Conservation (phyloP, 306 rosid genomes). For the Pueraria montana region DNA sequence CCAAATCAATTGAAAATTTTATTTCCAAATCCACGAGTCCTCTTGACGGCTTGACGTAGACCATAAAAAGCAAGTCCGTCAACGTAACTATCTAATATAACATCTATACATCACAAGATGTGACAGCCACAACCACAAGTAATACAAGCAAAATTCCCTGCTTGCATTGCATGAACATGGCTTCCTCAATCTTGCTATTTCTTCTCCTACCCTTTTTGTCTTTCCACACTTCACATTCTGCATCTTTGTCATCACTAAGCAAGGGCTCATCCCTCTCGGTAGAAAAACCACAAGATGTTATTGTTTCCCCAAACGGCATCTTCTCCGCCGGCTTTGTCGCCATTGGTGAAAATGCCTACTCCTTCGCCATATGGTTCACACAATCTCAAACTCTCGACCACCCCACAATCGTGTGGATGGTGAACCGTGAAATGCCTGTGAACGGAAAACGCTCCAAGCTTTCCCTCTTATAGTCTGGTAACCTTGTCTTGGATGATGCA, state of each 20-base stretch:
- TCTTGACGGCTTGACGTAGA: no score
- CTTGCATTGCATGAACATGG: background rate
- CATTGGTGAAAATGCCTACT: background rate
- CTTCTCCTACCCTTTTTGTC: background rate
- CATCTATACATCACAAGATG: background rate
- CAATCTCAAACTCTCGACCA: background rate
- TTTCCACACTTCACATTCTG: background rate
- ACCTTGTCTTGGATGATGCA: conserved; percentile 50
- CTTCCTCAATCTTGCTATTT: background rate
- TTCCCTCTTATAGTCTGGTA: conserved; percentile 43
- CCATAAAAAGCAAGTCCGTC: background rate
- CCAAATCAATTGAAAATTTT: no score
- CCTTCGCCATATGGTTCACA: background rate
- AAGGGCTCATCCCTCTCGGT: background rate
- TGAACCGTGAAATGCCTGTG: background rate
- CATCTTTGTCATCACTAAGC: background rate
- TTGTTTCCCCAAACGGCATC: background rate
- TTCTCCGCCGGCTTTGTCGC: background rate
- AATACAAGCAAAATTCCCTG: no score
- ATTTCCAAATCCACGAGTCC: no score
- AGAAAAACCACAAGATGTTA: background rate
- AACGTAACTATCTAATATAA: background rate
- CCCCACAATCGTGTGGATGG: conserved; percentile 2
- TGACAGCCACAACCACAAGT: no score
- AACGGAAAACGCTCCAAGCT: conserved; percentile 56